A percentile compares a stretch with the other conserved stretches of the same genome.
These are phyloP conservation scores for Trypanosoma rangeli DNA, from an alignment of 208 protist genomes.

Conservation along the genomic window DNA sequence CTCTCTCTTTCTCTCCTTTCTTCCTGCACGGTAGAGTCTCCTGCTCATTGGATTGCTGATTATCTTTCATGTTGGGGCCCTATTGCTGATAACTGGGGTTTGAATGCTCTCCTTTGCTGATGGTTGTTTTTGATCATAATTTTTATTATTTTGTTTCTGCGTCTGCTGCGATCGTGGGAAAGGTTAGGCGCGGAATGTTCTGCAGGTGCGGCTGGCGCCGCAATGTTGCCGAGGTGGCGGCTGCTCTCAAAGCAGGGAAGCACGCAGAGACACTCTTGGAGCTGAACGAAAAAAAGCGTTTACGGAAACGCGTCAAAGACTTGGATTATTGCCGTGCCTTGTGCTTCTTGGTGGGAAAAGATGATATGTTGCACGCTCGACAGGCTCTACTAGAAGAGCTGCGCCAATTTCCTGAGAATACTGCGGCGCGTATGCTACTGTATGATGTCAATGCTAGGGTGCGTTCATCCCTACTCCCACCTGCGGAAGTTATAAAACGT, in stretches of 20 bases:
- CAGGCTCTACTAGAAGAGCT: slow-evolving; percentile 78
- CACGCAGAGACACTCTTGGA: slow-evolving; percentile 28
- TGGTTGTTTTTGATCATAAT: neutral
- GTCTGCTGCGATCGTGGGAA: neutral
- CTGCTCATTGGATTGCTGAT: neutral
- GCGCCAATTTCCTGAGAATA: slow-evolving; percentile 46
- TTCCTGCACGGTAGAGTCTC: too few relatives aligned
- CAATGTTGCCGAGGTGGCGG: slow-evolving; percentile 5
- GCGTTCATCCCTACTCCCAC: slow-evolving; percentile 43
- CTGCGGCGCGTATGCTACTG: slow-evolving; percentile 35
- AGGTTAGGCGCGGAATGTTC: slow-evolving; percentile 4
- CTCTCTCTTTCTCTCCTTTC: neutral
- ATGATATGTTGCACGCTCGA: slow-evolving; percentile 51
- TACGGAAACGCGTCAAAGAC: slow-evolving; percentile 27
- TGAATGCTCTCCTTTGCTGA: neutral
- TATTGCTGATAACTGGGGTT: neutral
- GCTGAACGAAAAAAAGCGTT: slow-evolving; percentile 51
- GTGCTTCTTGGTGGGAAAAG: slow-evolving; percentile 47
- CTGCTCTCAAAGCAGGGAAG: slow-evolving; percentile 17
- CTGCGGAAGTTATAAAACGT: slow-evolving; percentile 35
- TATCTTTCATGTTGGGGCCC: neutral
- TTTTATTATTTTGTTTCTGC: neutral
- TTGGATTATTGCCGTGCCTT: slow-evolving; percentile 73
- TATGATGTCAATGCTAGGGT: slow-evolving; percentile 47
- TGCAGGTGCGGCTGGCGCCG: slow-evolving; percentile 4